Base-by-base conservation (phyloP, 805 yeast genomes). In the Sugiyamaella americana region DNA sequence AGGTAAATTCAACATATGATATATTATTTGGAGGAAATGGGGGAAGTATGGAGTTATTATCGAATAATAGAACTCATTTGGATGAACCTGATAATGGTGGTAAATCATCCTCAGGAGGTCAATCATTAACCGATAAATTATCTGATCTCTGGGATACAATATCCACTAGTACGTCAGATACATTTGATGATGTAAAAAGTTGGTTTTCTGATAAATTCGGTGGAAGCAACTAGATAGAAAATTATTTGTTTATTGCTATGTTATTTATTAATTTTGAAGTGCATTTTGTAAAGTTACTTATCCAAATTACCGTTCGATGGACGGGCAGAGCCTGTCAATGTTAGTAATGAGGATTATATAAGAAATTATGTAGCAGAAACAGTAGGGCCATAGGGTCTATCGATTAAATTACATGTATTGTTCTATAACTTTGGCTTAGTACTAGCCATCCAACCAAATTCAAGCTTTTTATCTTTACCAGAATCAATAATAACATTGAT, bases 371-470 rank as follows among this genome's bases (percentile, higher is more conserved):
- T n/a, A n/a, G n/a, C n/a, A n/a, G n/a, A n/a, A n/a, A n/a, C n/a
- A n/a, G n/a, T n/a, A n/a, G n/a, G n/a, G n/a, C n/a, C n/a, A n/a
- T n/a, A n/a, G n/a, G n/a, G n/a, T n/a, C n/a, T n/a, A 23, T 24
- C 47, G 4, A 43, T 34, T 37, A 10, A 29, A 29, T 13, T n/a
- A 29, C 13, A 29, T 29, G n/a, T n/a, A 13, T n/a, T n/a, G 16
- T 11, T 21, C 38, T 51, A 64, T 18, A 61, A 38, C 51, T 65
- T 65, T 13, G 65, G 58, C 50, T 62, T 62, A 49, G 70, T 66
- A 58, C 73, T 74, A n/a, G 75, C 76, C 67, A 80, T 82, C 87
- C 87, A 82, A 1, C 82, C 84, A 62, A 82, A 82, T 37, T 74
- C 72, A 38, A 82, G 64, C 55, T 76, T 76, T 46, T 69, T 71